These are phyloP conservation scores for Talaromyces pinophilus DNA, from an alignment of 2,329 filamentous ascomycete species.

Conservation along the genomic window DNA sequence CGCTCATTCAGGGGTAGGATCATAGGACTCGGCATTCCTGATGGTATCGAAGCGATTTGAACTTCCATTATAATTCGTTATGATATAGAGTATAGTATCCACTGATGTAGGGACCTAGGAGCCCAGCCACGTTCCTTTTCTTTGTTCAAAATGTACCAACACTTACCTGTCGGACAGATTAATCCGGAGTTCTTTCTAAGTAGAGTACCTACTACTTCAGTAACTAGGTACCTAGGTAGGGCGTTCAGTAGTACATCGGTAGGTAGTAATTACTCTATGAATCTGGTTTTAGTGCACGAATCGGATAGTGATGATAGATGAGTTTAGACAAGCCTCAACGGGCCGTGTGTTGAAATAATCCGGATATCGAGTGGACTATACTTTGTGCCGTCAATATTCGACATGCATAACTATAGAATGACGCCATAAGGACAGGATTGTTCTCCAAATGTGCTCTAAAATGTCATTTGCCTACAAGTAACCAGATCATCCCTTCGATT, in stretches of 20 bases:
- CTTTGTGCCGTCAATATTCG: neutral
- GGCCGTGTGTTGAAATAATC: neutral
- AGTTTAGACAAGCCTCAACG: neutral
- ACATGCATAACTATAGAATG: neutral
- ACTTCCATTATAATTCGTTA: slow-evolving; percentile 5
- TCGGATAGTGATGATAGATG: neutral
- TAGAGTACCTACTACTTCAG: neutral
- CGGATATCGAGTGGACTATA: neutral
- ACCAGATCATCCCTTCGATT: neutral
- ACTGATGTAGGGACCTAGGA: neutral
- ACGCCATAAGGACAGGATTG: neutral
- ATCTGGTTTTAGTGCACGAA: neutral
- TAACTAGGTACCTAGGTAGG: neutral
- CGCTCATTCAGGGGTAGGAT: neutral
- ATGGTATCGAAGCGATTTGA: neutral
- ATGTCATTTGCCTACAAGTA: neutral
- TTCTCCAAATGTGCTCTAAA: neutral
- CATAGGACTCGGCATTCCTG: neutral
- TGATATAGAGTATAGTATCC: slow-evolving; percentile 9
- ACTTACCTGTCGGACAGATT: neutral
- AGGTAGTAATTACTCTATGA: neutral
- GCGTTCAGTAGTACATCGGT: neutral
- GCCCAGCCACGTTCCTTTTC: slow-evolving; percentile 1
- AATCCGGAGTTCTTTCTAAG: neutral
- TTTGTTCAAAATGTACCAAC: neutral